Evolutionary conservation across 2,329 filamentous ascomycete genomes (phyloP), one percentile per base, ranked within the genome.

Genomic region (Phyllosticta citrichinensis): DNA sequence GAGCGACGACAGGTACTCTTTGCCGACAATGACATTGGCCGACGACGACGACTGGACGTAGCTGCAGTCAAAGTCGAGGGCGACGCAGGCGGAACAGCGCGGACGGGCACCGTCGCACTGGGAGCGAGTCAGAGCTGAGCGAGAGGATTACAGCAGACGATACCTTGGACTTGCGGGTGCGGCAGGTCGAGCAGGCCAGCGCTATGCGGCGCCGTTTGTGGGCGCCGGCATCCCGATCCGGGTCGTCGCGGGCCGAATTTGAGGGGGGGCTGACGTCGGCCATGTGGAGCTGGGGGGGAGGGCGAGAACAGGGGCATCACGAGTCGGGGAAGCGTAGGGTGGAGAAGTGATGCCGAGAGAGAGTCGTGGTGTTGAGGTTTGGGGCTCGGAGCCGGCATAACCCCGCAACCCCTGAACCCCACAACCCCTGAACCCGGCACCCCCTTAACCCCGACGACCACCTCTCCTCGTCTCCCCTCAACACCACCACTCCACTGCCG

Each of bases 91-190:
- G n/a, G 72, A 73, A 63, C 77, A 79, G 52, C 71, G 71, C 12
- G 77, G 77, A 20, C 74, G 70, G 11, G 64, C 64, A 11, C 77
- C 76, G 67, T 79, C 75, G 59, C 77, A 80, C 69, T 77, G 22
- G 22, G 22, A 22, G 22, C 22, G 22, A 22, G 22, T 22, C 22
- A 22, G 64, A 53, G 9, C 11, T n/a, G 19, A n/a, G 1, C 19
- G 12, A 19, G n/a, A 56, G 12, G 3, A 12, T n/a, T 47, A 19
- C 6, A n/a, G 10, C 27, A 56, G 30, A 35, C 58, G 65, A 51
- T 63, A 70, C 69, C 63, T 69, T 66, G 57, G 69, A 71, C 55
- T 71, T 71, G 60, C 76, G 72, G 30, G 72, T 68, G 51, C 70
- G 70, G 60, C 75, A 77, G 20, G 71, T 68, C 63, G 73, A 73